phyloP scores from a whole-genome alignment of 2,329 filamentous ascomycete species.

The Calycina herbarum region DNA sequence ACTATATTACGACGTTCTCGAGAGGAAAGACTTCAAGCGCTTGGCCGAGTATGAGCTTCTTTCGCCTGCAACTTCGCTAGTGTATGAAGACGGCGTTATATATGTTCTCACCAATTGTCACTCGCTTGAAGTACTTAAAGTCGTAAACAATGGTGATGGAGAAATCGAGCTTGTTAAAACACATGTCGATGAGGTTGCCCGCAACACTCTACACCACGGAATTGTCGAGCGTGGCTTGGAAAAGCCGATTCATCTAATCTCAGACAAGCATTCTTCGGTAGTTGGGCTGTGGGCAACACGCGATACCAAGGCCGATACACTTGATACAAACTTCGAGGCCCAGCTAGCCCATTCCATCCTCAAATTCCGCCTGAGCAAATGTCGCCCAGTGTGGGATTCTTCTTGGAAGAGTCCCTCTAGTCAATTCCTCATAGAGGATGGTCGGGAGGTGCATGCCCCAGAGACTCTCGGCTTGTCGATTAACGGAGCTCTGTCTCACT shows the following conservation, averaged over 20 bases:
- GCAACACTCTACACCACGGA: slow-evolving; percentile 33
- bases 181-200: slow-evolving; percentile 36
- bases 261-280: slow-evolving; percentile 36
- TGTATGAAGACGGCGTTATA: slow-evolving; percentile 49
- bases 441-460: not conserved
- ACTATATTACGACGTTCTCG: slow-evolving; percentile 57
- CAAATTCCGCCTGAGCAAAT: slow-evolving; percentile 53
- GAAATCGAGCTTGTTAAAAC: slow-evolving; percentile 32
- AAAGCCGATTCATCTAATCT: slow-evolving; percentile 33
- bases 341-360: slow-evolving; percentile 57
- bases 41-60: slow-evolving; percentile 50
- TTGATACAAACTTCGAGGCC: slow-evolving; percentile 53
- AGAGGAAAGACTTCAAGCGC: slow-evolving; percentile 51
- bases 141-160: slow-evolving; percentile 28
- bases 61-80: slow-evolving; percentile 53
- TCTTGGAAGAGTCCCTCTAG: slow-evolving; percentile 42
- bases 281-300: slow-evolving; percentile 35
- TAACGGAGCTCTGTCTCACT: slow-evolving; percentile 68
- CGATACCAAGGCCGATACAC: slow-evolving; percentile 32
- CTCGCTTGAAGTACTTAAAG: slow-evolving; percentile 56
- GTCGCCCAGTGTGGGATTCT: slow-evolving; percentile 41
- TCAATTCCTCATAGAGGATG: slow-evolving; percentile 24
- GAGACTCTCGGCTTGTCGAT: slow-evolving; percentile 66
- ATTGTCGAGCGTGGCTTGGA: slow-evolving; percentile 16
- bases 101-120: slow-evolving; percentile 52